phyloP scores from a whole-genome alignment of 2,329 filamentous ascomycete genomes.

The Phyllachora maydis region DNA sequence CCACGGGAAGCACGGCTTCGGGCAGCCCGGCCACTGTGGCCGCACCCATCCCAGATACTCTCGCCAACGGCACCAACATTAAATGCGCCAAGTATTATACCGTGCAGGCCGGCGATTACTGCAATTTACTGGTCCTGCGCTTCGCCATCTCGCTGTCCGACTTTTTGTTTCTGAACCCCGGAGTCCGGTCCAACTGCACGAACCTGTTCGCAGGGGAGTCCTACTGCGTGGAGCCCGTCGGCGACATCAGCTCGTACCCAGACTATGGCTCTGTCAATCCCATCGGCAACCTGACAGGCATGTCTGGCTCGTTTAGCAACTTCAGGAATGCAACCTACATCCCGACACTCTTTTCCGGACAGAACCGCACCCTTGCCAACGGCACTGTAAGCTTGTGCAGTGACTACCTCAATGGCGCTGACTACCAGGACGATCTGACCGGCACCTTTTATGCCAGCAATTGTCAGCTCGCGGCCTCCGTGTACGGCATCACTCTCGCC shows the following conservation, averaged over 20 bases:
- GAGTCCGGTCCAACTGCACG: constrained; percentile 12
- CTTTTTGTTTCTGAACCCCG: constrained; percentile 13
- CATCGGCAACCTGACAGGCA: not conserved
- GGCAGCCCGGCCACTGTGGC: not conserved
- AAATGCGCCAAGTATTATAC: constrained; percentile 11
- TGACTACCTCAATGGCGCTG: not conserved
- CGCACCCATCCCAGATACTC: constrained; percentile 7
- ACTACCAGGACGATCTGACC: not conserved
- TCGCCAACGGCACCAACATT: constrained; percentile 6
- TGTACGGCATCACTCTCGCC: not conserved
- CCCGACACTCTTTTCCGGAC: not conserved
- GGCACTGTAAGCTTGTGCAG: not conserved
- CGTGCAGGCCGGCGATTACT: constrained; percentile 12
- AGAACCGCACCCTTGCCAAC: not conserved
- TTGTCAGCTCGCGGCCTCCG: not conserved
- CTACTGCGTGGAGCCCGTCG: constrained; percentile 13
- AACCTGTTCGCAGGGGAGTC: constrained; percentile 10
- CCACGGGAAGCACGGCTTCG: not conserved
- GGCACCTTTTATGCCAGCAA: not conserved
- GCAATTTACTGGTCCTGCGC: constrained; percentile 10
- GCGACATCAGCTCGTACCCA: constrained; percentile 2
- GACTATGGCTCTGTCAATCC: not conserved
- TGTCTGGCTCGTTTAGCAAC: not conserved
- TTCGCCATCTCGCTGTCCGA: constrained; percentile 11
- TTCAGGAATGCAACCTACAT: not conserved